Conservation (phyloP, 1,284 basidiomycete genomes). For the Anthracocystis setariae region DNA sequence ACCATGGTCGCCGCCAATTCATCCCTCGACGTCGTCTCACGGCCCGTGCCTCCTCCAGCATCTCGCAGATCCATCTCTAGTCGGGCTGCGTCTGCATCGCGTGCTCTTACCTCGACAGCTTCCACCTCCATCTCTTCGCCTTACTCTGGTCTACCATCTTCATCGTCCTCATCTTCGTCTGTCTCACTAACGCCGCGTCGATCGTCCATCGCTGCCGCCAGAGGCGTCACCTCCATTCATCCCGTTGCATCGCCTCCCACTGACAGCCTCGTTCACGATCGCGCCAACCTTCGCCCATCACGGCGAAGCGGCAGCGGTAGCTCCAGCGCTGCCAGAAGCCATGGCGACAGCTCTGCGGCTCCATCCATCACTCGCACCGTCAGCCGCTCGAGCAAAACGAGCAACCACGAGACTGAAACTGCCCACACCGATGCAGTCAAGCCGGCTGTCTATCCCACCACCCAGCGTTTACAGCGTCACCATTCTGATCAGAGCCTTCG, state of each 20-base stretch:
- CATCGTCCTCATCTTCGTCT: constrained; percentile 23
- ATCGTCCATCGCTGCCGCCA: constrained; percentile 8
- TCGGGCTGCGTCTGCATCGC: constrained; percentile 34
- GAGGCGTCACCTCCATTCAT: constrained; percentile 9
- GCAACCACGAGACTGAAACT: not conserved
- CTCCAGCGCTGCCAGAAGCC: constrained; percentile 8
- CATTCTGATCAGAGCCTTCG: constrained; percentile 42
- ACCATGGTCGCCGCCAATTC: constrained; percentile 24
- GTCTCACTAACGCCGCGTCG: constrained; percentile 5
- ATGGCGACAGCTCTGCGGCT: not conserved
- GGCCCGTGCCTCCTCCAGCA: constrained; percentile 6
- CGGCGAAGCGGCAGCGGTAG: constrained; percentile 11
- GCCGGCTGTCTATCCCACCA: not conserved
- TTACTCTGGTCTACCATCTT: constrained; percentile 20
- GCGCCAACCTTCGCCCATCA: not conserved
- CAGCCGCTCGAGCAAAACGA: not conserved
- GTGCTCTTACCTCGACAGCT: constrained; percentile 9
- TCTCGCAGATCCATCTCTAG: constrained; percentile 37
- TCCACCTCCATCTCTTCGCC: constrained; percentile 19
- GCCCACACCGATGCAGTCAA: not conserved
- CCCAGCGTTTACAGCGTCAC: not conserved
- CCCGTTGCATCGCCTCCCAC: constrained; percentile 3
- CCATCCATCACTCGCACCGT: not conserved
- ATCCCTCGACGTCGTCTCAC: not conserved
- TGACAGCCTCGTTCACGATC: not conserved